Evolutionary conservation across 2,329 filamentous ascomycete species (phyloP).

Genomic region (Arthrobotrys megalospora): DNA sequence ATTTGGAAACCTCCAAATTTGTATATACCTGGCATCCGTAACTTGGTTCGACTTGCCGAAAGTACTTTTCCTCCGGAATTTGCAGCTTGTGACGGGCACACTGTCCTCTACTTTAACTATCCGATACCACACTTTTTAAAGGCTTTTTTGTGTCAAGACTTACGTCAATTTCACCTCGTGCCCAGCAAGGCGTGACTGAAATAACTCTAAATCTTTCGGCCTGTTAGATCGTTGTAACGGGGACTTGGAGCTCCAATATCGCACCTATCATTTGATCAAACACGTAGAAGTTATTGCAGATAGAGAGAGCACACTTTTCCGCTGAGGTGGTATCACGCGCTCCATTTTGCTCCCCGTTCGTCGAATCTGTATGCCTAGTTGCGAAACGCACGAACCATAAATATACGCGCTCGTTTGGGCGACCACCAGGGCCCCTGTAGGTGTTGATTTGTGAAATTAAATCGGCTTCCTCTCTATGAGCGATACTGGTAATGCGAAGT

Average conservation of each 20-base stretch:
- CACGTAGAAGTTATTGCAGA: conserved; percentile 4
- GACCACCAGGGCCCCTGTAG: background rate
- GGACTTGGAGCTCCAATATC: background rate
- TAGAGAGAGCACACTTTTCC: conserved; percentile 9
- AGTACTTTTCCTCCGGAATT: background rate
- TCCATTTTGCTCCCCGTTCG: background rate
- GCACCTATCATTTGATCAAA: conserved; percentile 4
- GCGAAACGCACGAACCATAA: conserved; percentile 8
- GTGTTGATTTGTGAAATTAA: background rate
- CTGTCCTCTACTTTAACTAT: background rate
- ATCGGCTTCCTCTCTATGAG: conserved; percentile 5
- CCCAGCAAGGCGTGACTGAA: conserved; percentile 3
- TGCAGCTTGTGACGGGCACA: background rate
- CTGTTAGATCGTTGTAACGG: background rate
- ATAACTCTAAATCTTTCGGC: background rate
- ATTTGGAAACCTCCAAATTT: conserved; percentile 11
- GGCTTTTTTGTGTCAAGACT: background rate
- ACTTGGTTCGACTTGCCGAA: conserved; percentile 7
- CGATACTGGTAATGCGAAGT: conserved; percentile 1
- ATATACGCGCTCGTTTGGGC: background rate
- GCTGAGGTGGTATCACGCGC: background rate
- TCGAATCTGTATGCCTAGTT: background rate
- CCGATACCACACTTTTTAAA: background rate
- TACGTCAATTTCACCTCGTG: background rate
- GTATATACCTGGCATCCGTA: background rate